Conservation (phyloP, 495 filamentous ascomycete genomes). For the Aspergillus wentii region DNA sequence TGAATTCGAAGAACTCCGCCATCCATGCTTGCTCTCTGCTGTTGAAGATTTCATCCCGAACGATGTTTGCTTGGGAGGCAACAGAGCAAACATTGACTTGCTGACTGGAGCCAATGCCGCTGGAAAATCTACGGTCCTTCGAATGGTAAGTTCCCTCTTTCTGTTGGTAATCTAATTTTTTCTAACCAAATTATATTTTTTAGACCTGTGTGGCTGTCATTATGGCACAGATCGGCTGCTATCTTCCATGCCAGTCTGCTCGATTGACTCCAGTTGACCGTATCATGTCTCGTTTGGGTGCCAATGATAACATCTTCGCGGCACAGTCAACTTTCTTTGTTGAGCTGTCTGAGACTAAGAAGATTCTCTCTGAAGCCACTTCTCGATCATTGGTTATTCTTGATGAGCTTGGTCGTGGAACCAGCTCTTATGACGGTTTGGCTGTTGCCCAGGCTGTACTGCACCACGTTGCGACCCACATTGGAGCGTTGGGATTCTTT, state of each 20-base stretch:
- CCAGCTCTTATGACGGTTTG: conserved; percentile 89
- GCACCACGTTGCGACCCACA: conserved; percentile 88
- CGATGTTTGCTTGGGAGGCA: conserved; percentile 82
- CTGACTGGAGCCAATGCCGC: conserved; percentile 96
- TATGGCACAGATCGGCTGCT: conserved; percentile 97
- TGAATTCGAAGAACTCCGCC: conserved; percentile 86
- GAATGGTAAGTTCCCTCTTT: conserved; percentile 64
- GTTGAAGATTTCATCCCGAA: conserved; percentile 97
- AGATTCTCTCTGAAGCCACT: conserved; percentile 94
- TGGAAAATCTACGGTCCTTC: conserved; percentile 95
- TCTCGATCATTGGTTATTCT: conserved; percentile 94
- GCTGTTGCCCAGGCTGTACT: conserved; percentile 95
- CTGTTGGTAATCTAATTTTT: conserved; percentile 4
- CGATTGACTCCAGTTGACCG: conserved; percentile 89
- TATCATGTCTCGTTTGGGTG: conserved; percentile 98
- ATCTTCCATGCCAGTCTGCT: conserved; percentile 79
- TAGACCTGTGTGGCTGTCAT: conserved; percentile 92
- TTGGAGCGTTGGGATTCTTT: conserved; percentile 94
- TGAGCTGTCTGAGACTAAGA: conserved; percentile 95
- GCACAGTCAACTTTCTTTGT: conserved; percentile 99
- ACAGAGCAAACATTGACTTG: conserved; percentile 76
- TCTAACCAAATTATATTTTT: conserved; percentile 8
- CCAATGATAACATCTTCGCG: conserved; percentile 98
- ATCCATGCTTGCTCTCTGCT: conserved; percentile 86
- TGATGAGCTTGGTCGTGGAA: conserved; percentile 94